Percentiles rank a stretch among this genome's conserved stretches.
Evolutionary conservation across 345 rosid species (phyloP).

Genomic region (Leavenworthia alabamica): DNA sequence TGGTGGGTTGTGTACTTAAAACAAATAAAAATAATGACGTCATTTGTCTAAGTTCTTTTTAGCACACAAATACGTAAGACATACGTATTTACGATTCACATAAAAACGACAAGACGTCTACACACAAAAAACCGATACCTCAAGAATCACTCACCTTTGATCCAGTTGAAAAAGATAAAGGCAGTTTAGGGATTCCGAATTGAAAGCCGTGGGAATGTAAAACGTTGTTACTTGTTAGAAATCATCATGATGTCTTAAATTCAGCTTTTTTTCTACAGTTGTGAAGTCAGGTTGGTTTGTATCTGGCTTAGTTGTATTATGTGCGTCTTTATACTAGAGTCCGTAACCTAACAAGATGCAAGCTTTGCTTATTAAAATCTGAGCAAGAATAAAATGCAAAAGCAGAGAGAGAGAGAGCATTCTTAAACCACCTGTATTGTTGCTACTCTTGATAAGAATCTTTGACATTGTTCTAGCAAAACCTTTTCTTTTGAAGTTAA

Average conservation of each 20-base stretch:
- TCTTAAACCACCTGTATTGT: slow-evolving; percentile 82
- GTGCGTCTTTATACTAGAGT: slow-evolving; percentile 86
- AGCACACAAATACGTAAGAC: slow-evolving; percentile 20
- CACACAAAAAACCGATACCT: slow-evolving; percentile 2
- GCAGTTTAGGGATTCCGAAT: background rate
- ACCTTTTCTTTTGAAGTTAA: slow-evolving; percentile 59
- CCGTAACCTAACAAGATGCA: slow-evolving; percentile 49
- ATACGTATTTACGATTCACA: background rate
- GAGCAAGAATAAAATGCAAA: slow-evolving; percentile 1
- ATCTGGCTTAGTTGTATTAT: slow-evolving; percentile 56
- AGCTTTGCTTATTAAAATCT: background rate
- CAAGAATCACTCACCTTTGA: slow-evolving; percentile 12
- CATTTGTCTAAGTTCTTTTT: slow-evolving; percentile 19
- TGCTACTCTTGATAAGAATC: slow-evolving; percentile 57
- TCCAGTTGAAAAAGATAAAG: slow-evolving; percentile 10
- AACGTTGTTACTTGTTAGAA: slow-evolving; percentile 24
- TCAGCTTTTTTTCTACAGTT: slow-evolving; percentile 60
- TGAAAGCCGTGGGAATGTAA: slow-evolving; percentile 20
- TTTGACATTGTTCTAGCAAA: slow-evolving; percentile 63
- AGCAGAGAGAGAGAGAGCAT: background rate
- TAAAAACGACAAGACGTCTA: slow-evolving; percentile 22
- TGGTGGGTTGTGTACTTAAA: slow-evolving; percentile 13
- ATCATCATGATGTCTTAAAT: slow-evolving; percentile 36
- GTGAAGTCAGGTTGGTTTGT: slow-evolving; percentile 56
- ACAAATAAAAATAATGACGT: slow-evolving; percentile 18